Percentiles rank a stretch among this genome's conserved stretches.
Evolutionary conservation across 805 yeast genomes (phyloP).

Genomic region (Pichia manshurica): DNA sequence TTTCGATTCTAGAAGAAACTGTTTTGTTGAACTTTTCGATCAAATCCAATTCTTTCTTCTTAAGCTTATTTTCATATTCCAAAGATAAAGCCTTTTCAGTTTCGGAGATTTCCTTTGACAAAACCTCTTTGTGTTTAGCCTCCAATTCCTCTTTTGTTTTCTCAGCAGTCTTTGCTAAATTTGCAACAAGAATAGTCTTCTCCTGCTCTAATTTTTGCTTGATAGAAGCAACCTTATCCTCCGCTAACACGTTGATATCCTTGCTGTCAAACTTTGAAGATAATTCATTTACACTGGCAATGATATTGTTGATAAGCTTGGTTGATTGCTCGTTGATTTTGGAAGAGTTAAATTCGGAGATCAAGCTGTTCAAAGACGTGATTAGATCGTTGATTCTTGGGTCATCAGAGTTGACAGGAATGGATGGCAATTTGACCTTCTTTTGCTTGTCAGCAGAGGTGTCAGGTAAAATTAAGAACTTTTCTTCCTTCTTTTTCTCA

Average conservation of each 20-base stretch:
- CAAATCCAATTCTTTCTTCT: conserved; percentile 61
- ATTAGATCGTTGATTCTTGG: conserved; percentile 32
- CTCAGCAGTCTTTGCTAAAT: conserved; percentile 53
- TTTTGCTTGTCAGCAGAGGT: conserved; percentile 2
- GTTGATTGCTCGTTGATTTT: conserved; percentile 20
- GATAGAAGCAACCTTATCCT: conserved; percentile 13
- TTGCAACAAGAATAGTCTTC: conserved; percentile 36
- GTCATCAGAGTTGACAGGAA: conserved; percentile 29
- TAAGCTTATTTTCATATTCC: conserved; percentile 69
- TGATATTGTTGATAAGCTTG: conserved; percentile 21
- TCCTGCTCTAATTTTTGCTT: conserved; percentile 31
- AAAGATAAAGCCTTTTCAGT: conserved; percentile 58
- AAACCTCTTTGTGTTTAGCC: conserved; percentile 48
- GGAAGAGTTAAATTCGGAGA: conserved; percentile 25
- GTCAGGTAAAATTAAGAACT: conserved; percentile 4
- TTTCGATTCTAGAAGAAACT: conserved; percentile 54
- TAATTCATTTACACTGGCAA: conserved; percentile 23
- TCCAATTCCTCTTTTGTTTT: conserved; percentile 57
- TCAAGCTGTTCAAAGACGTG: conserved; percentile 32
- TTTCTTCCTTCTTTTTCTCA: conserved; percentile 2
- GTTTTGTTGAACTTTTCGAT: conserved; percentile 59
- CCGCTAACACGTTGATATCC: conserved; percentile 14
- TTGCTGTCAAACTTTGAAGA: conserved; percentile 26
- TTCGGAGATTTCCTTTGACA: conserved; percentile 61
- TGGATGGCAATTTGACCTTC: conserved; percentile 21